Base-by-base conservation (phyloP, 1,284 basidiomycete species). In the Agroathelia rolfsii region DNA sequence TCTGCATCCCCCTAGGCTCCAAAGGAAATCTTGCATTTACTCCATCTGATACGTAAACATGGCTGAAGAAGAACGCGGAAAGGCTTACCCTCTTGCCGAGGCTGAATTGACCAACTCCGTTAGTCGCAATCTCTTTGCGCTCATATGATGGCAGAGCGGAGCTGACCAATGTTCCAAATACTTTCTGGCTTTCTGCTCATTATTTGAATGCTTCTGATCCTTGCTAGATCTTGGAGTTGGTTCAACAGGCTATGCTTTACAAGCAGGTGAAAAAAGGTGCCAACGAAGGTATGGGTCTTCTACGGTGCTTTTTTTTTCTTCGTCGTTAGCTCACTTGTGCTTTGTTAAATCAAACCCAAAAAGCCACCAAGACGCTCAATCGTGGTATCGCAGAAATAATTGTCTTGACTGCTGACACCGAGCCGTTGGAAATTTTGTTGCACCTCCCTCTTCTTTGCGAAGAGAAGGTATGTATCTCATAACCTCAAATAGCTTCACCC, bases 351-450 rank as follows among this genome's bases (percentile, higher is more conserved):
- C n/a, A n/a, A n/a, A 16, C 6, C 28, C n/a, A 37, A 47, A 38
- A 55, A 79, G 85, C 84, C 30, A 96, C 93, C 46, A 97, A 97
- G 72, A 98, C 95, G 15, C 74, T 98, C 44, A 98, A 98, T 63
- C 87, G 95, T 54, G 94, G 95, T 66, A 93, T 97, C 50, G 87
- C 92, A 48, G 95, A 98, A 64, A 89, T 99, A 64, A 94, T 98
- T 62, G 78, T 99, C 52, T 72, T 99, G 62, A 95, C 95, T 38
- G 95, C 92, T 41, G 90, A 95, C 52, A 94, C 94, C 28, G 93
- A 98, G 61, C 94, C 94, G 32, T 76, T 99, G 51, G 94, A 98
- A 59, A 98, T 99, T 56, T 67, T 99, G 31, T 76, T 99, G 44
- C 95, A 98, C 62, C 77, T 98, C 17, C 95, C 95, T 27, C 70